Evolutionary conservation across 805 yeast genomes (phyloP).

Genomic region (Candida rishiriensis): DNA sequence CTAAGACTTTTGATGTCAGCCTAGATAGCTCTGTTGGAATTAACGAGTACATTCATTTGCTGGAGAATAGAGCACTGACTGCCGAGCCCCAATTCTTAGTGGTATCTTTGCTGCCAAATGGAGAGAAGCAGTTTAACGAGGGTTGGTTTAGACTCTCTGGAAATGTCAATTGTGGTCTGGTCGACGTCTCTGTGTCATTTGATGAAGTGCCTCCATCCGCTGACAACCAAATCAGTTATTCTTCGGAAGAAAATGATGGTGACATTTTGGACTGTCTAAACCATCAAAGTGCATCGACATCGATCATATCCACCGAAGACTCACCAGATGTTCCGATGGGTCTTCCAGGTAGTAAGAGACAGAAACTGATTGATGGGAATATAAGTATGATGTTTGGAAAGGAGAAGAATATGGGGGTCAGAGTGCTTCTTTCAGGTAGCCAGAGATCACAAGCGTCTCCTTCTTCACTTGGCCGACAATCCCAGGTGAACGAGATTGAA

Average conservation of each 20-base stretch:
- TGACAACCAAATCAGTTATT: too few species aligned
- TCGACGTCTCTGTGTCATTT: conserved; percentile 7
- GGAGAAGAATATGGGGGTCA: too few species aligned
- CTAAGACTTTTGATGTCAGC: conserved; percentile 2
- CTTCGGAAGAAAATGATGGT: not conserved
- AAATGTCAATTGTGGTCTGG: conserved; percentile 8
- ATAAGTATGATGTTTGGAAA: too few species aligned
- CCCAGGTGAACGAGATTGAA: too few species aligned
- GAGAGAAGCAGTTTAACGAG: conserved; percentile 8
- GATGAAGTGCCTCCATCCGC: too few species aligned
- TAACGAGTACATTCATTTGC: conserved; percentile 19
- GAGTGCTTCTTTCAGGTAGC: too few species aligned
- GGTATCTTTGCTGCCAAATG: conserved; percentile 9
- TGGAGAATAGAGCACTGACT: conserved; percentile 14
- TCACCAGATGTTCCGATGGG: too few species aligned
- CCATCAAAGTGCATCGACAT: not conserved
- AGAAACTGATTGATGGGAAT: too few species aligned
- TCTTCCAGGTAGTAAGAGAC: too few species aligned
- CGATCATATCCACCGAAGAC: too few species aligned
- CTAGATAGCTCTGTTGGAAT: conserved; percentile 12
- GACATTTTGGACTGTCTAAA: not conserved
- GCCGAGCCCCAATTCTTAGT: conserved; percentile 24
- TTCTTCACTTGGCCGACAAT: too few species aligned
- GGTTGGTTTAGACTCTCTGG: conserved; percentile 15
- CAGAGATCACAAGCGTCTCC: too few species aligned